Base-by-base conservation (phyloP, 1,139 yeast genomes). In the Trichomonascaceae sp. region DNA sequence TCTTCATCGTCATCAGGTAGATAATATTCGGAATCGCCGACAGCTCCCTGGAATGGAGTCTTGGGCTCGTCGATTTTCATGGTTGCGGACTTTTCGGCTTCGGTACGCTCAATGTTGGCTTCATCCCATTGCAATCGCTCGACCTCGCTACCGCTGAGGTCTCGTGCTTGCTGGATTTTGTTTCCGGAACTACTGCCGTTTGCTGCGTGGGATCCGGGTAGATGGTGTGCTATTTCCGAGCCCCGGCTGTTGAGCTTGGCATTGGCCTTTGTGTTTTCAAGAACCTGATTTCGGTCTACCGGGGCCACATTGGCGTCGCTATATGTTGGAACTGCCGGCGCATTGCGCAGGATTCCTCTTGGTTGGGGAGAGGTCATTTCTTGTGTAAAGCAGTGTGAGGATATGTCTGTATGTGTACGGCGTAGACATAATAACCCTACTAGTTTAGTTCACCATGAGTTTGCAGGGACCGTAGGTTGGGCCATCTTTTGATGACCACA, bases 1-100 rank as follows among this genome's bases (percentile, higher is more conserved):
- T 56, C 65, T 8, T 69, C 76, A 27, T 76, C 89, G 33, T 74
- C 78, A 43, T 76, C 87, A 2, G 69, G 70, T 43, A 73, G 68
- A 52, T 85, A 85, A 52, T 87, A 92, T 45, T 87, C 96, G 9
- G 73, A 70, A 2, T 92, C 93, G 47, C 82, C 80, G 29, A 82
- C 80, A 0, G 96, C 93, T 15, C 93, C 94, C 52, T 82, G 93
- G 52, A 80, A 89, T 3, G 98, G 98, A 2, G 98, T 89, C 63
- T 89, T 89, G 26, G 98, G 98, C 57, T 89, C 98, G 48, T 84
- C 93, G 33, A 89, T 85, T 55, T 74, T 71, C 87, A 78, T 78
- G 29, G 82, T 76, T 23, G 87, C 72, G 20, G 69, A 60, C 52
- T 77, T 74, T 45, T 76, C 82, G 49, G 70, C 76, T 51, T 79